Evolutionary conservation across 352 stramenopile species (phyloP).

Genomic region (Globisporangium rhizosaccharum): DNA sequence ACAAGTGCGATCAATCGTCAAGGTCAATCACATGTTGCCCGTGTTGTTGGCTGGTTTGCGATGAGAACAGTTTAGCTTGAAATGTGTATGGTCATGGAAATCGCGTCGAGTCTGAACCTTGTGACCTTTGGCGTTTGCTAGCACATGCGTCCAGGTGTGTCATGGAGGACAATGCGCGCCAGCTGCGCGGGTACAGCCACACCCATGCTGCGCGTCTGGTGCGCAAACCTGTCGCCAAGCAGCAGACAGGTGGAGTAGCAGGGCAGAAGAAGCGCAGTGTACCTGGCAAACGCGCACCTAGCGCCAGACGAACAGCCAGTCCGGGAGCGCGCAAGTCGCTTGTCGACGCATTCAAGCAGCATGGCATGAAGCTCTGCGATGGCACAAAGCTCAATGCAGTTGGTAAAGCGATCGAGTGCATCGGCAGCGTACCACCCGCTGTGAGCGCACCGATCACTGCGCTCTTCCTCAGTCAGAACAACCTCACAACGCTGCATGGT

Average conservation of each 20-base stretch:
- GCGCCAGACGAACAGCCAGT: neutral
- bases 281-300: neutral
- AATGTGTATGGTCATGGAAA: too few species aligned
- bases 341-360: constrained; percentile 61
- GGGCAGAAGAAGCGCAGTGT: too few species aligned
- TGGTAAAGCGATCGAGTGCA: constrained; percentile 38
- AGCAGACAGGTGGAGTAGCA: too few species aligned
- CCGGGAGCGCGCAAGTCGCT: constrained; percentile 32
- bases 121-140: neutral
- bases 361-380: constrained; percentile 63
- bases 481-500: constrained; percentile 38
- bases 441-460: constrained; percentile 41
- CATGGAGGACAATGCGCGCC: constrained; percentile 7
- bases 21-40: too few species aligned
- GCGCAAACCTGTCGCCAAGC: neutral
- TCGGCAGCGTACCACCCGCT: constrained; percentile 43
- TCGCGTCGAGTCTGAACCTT: too few species aligned
- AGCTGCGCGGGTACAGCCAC: constrained; percentile 5
- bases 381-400: constrained; percentile 73
- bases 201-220: neutral
- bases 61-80: too few species aligned
- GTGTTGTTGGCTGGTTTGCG: too few species aligned
- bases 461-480: constrained; percentile 82
- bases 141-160: neutral
- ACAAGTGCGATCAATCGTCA: too few species aligned